Evolutionary conservation across 2,329 filamentous ascomycete genomes (phyloP), one percentile per base, ranked within the genome.

Genomic region (Botrytis byssoidea): DNA sequence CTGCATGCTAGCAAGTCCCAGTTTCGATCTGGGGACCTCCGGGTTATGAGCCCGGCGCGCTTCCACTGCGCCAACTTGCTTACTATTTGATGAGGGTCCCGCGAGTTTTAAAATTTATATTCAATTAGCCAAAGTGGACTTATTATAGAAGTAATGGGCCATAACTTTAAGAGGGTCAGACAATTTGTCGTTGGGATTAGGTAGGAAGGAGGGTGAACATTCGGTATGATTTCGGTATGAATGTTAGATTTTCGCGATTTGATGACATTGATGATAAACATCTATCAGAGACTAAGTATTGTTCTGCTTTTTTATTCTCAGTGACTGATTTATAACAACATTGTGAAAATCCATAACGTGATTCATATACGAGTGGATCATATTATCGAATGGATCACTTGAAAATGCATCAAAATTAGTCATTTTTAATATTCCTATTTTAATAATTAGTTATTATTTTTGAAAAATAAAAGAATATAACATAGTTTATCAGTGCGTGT

Each of bases 41-140:
- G 80, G 80, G 80, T 81, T 81, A 81, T 81, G 80, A 81, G 80
- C 80, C 80, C 80, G 80, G 80, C 75, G 74, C 80, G 80, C 80
- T 81, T 81, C 80, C 79, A 76, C 80, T 81, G 65, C 65, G 65
- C 65, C 65, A 67, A 67, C 65, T 68, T 68, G 65, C 65, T 55
- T 42, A 9, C 29, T 22, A 0, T 29, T 40, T 67, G 46, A 40
- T 55, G 2, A 0, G 0, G 0, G 0, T 0, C 0, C 1, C 0
- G 1, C 2, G 2, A 37, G 10, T 12, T 37, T 12, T 7, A 18
- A 0, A 20, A 10, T 37, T 18, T 1, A 67, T 42, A 12, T 22
- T 16, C 5, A 4, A 14, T 0, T 8, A 0, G 0, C 1, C 1
- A 0, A 55, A 8, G 4, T 22, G 14, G 35, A 16, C 7, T 20